Evolutionary conservation across 2,329 filamentous ascomycete genomes (phyloP), one percentile per base, ranked within the genome.

Genomic region (Catunica adiposa): DNA sequence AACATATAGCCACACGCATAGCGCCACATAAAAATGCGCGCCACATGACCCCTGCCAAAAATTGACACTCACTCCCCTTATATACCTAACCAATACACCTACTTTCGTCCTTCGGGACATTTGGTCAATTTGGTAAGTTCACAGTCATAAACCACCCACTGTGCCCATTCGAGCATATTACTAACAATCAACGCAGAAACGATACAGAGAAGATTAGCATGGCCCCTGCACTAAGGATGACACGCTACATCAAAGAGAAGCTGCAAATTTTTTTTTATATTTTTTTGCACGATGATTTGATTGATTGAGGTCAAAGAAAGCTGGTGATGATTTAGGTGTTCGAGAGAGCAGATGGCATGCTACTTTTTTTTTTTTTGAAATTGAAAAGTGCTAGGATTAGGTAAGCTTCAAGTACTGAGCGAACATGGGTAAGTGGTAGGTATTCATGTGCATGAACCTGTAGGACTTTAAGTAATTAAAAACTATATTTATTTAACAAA

Each of bases 191-290:
- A 4, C 29, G 23, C 26, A 59, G 55, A 56, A 59, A 59, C 56
- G 54, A 56, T 64, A 80, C 76, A 82, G 78, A 83, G 79, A 83
- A 83, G 78, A 83, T 83, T 84, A 85, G 83, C 82, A 85, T 85
- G 82, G 82, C 82, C 82, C 78, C 77, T 82, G 78, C 77, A 81
- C 86, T 89, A 90, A 90, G 86, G 86, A 89, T 90, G 86, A 89
- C 84, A 89, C 83, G 82, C 81, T 83, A 75, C 79, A 81, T 79
- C 80, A 83, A 83, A 84, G 82, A 84, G 81, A 82, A 79, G 76
- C 79, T 78, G 75, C 54, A 54, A 56, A 59, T 59, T 59, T 59
- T 59, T 59, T 59, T 59, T 23, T 29, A 1, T 20, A 11, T 52
- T 38, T 37, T 58, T 34, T 50, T 44, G 29, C 8, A 20, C 8